Evolutionary conservation across 306 rosid genomes (phyloP), one percentile per base, ranked within the genome.

Genomic region (Medicago lupulina): DNA sequence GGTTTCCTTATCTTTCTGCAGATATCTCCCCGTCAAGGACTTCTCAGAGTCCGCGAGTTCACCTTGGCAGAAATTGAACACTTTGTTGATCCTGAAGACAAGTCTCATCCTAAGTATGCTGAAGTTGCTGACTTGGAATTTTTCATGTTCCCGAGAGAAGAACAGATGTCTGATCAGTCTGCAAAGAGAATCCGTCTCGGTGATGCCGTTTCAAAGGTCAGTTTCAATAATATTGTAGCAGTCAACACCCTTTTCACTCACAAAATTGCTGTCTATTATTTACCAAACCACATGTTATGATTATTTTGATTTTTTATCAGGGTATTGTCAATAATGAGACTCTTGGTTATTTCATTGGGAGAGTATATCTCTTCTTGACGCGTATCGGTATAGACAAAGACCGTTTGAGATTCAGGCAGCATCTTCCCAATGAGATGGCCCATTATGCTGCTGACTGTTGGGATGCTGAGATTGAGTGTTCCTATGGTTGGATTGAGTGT

Each of bases 11-110:
- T 71, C 19, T 36, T 5, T 78, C 14, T 79, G 23, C 79, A 94
- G 98, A 95, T 95, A 70, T 90, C 98, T 81, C 98, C 98, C 36
- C 96, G 97, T 17, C 97, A 95, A 85, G 98, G 98, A 36, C 96
- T 90, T 81, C 80, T 95, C 40, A 92, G 96, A 83, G 97, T 95
- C 58, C 89, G 97, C 10, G 98, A 95, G 44, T 95, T 95, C 75
- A 92, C 98, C 0, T 81, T 95, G 34, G 98, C 98, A 0, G 96
- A 95, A 80, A 95, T 95, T 83, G 98, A 95, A 82, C 98, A 95
- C 83, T 95, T 95, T 54, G 97, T 92, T 70, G 97, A 95, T 71
- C 98, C 98, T 0, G 88, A 89, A 59, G 94, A 95, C 72, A 95
- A 95, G 78, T 86, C 95, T 69, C 98, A 95, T 81, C 90, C 89